phyloP scores from a whole-genome alignment of 176 grass and related monocot genomes.

The Carex pumila region DNA sequence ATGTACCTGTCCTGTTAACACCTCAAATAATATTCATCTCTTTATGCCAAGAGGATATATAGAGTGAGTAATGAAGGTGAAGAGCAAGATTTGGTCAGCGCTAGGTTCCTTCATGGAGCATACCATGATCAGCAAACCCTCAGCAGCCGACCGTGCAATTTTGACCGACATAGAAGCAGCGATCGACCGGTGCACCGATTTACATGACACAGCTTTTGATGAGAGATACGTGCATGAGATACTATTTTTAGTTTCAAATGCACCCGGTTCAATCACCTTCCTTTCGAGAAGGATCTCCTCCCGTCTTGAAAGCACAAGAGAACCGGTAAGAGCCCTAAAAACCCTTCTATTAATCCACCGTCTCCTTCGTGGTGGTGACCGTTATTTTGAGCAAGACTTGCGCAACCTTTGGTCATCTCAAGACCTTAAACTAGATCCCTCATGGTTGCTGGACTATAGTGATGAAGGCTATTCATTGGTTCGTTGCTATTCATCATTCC shows the following conservation, averaged over 20 bases:
- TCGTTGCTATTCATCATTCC: constrained; percentile 61
- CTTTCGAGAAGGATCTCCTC: constrained; percentile 69
- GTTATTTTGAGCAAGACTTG: constrained; percentile 80
- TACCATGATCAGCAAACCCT: not conserved
- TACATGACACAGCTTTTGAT: constrained; percentile 19
- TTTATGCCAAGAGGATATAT: constrained; percentile 31
- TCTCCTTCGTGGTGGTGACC: constrained; percentile 80
- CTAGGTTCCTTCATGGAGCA: constrained; percentile 73
- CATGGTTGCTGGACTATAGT: not conserved
- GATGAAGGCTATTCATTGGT: constrained; percentile 47
- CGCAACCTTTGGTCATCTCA: constrained; percentile 49
- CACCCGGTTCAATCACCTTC: constrained; percentile 78
- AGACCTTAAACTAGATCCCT: constrained; percentile 47
- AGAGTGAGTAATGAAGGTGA: constrained; percentile 67
- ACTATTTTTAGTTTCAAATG: constrained; percentile 89
- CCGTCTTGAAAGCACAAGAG: constrained; percentile 38
- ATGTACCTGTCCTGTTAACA: constrained; percentile 17
- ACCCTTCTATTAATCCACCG: constrained; percentile 69
- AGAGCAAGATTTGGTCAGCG: constrained; percentile 60
- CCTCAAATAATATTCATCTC: not conserved
- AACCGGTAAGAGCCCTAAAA: constrained; percentile 44
- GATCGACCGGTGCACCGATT: constrained; percentile 50
- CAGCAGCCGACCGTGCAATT: constrained; percentile 32
- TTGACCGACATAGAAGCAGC: constrained; percentile 64
- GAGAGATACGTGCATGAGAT: constrained; percentile 74